phyloP scores from a whole-genome alignment of 306 rosid species.

The Datisca glomerata region DNA sequence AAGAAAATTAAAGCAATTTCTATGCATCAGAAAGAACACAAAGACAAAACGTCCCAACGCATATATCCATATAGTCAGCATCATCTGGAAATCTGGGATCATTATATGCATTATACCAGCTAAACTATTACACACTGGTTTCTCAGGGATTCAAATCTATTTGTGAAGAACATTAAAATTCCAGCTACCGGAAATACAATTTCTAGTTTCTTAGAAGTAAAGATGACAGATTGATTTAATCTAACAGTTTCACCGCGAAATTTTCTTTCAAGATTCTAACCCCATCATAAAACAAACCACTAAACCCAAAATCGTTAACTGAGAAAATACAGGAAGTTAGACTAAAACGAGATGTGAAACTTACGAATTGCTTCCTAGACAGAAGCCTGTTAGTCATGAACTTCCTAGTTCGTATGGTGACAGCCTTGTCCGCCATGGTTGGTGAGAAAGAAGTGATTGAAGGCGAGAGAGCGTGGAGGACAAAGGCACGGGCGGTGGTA shows the following conservation, averaged over 20 bases:
- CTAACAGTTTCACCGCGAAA: too few species aligned
- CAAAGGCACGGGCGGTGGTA: not conserved
- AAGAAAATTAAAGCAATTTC: not conserved
- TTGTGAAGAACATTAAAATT: not conserved
- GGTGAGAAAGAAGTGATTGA: not conserved
- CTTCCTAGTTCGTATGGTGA: constrained; percentile 76
- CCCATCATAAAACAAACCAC: not conserved
- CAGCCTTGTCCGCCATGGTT: constrained; percentile 85
- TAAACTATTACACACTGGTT: too few species aligned
- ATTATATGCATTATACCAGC: too few species aligned
- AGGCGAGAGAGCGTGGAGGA: not conserved
- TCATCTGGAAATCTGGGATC: too few species aligned
- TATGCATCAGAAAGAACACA: not conserved
- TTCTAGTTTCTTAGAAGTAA: not conserved
- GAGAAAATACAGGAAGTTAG: not conserved
- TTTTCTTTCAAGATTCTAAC: not conserved
- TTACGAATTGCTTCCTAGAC: constrained; percentile 82
- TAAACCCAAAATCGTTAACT: not conserved
- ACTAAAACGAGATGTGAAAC: constrained; percentile 7
- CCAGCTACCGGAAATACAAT: not conserved
- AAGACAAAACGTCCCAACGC: too few species aligned
- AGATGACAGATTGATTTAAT: too few species aligned
- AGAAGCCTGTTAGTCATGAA: constrained; percentile 93
- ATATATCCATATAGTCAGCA: too few species aligned
- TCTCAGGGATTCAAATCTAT: too few species aligned